Evolutionary conservation across 768 basidiomycete genomes (phyloP), one percentile per base, ranked within the genome.

Genomic region (Nevesoporus exiguus): DNA sequence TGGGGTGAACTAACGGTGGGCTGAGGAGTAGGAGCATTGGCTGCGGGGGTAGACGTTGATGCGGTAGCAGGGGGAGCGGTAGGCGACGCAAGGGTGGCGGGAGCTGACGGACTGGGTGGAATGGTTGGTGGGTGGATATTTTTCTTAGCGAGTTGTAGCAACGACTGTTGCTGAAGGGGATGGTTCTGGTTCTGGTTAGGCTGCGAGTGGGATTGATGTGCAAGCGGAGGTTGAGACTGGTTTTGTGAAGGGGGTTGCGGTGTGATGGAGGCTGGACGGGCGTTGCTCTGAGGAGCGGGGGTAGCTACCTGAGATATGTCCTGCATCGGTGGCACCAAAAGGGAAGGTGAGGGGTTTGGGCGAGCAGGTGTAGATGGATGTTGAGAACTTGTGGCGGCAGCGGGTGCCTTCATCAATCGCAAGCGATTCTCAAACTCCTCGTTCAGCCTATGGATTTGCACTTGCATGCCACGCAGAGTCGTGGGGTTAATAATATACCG

Each of bases 1-100:
- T 80, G 80, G 1, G 88, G 87, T 10, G 86, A 87, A 31, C 79
- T 76, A 24, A 76, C 75, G 9, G 61, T 48, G 5, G 77, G 61
- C 30, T 67, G 68, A 14, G 77, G 75, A 17, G 76, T 76, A 6
- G 69, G 61, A 22, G 77, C 73, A 51, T 66, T 73, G 17, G 77
- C 71, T 10, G 76, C 76, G 10, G 85, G 83, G 5, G 85, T 86
- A 1, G 80, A 71, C 8, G 74, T 71, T 2, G 79, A 70, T 15
- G 71, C 72, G 21, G 15, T 55, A 1, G 74, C 74, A 44, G 80
- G 77, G 24, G 79, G 75, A 5, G 83, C 77, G 3, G 81, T 80
- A 34, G 73, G 69, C 27, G 73, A 62, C 36, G 60, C 31, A 41
- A 63, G 7, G 31, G 48, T 55, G 13, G 57, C 8, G 3, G 56